Conservation (phyloP, 805 yeast species). For the Candida piceae region DNA sequence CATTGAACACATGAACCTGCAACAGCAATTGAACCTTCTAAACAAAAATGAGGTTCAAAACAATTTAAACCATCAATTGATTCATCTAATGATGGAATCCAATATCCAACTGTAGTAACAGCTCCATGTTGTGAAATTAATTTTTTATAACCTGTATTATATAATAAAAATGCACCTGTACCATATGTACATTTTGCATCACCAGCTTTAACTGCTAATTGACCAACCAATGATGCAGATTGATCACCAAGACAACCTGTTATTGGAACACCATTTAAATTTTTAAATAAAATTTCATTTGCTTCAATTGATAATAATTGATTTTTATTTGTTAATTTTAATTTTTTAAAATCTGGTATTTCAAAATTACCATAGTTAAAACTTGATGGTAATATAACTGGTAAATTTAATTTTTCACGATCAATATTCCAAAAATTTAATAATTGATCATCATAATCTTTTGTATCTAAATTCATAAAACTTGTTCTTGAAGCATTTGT, state of each 20-base stretch:
- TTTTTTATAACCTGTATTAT: constrained; percentile 76
- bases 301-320: constrained; percentile 33
- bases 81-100: constrained; percentile 68
- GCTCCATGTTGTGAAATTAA: constrained; percentile 76
- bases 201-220: constrained; percentile 76
- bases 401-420: constrained; percentile 55
- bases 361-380: constrained; percentile 71
- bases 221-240: constrained; percentile 90
- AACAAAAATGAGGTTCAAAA: constrained; percentile 71
- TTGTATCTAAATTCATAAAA: constrained; percentile 76
- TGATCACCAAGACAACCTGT: constrained; percentile 94
- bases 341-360: constrained; percentile 45
- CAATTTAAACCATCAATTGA: constrained; percentile 31
- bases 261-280: constrained; percentile 63
- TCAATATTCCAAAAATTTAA: constrained; percentile 79
- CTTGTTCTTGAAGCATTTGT: constrained; percentile 91
- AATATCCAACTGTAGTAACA: constrained; percentile 83
- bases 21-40: constrained; percentile 94
- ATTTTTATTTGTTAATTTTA: constrained; percentile 9
- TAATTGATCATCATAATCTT: constrained; percentile 70
- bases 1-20: constrained; percentile 94
- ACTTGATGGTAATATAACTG: constrained; percentile 74
- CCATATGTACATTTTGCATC: constrained; percentile 95
- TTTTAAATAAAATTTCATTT: constrained; percentile 37
- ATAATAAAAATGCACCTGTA: constrained; percentile 87